Conservation (phyloP, 495 filamentous ascomycete species). For the Echria macrotheca region DNA sequence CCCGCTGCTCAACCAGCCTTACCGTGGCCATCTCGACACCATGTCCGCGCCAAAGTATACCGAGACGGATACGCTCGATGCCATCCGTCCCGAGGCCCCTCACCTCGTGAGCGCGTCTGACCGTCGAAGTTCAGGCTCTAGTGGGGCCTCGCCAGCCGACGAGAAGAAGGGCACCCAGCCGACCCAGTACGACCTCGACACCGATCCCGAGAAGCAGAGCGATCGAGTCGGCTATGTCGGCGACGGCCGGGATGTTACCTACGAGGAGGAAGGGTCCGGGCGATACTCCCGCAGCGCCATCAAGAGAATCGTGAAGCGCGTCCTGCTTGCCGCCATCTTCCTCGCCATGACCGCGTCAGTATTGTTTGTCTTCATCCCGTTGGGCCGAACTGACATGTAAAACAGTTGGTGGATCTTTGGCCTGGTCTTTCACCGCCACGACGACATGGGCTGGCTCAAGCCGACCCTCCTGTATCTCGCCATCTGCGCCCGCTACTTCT, state of each 20-base stretch:
- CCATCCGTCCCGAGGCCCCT: constrained; percentile 3
- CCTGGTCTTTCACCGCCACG: constrained; percentile 65
- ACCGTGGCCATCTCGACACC: too few species aligned
- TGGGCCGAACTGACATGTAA: not conserved
- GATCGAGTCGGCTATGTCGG: constrained; percentile 19
- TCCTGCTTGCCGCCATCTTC: constrained; percentile 12
- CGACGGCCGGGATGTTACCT: not conserved
- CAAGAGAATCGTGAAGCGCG: not conserved
- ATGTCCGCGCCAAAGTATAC: too few species aligned
- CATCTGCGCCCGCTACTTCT: constrained; percentile 67
- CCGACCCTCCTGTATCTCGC: constrained; percentile 77
- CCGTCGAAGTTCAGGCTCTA: constrained; percentile 1
- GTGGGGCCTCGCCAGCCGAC: not conserved
- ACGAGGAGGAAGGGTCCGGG: not conserved
- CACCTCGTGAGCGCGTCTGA: not conserved
- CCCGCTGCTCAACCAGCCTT: not conserved
- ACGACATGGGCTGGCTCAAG: constrained; percentile 75
- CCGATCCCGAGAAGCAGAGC: constrained; percentile 25
- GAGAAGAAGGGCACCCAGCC: constrained; percentile 7
- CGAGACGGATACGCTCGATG: too few species aligned
- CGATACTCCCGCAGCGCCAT: not conserved
- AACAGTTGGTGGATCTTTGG: constrained; percentile 76
- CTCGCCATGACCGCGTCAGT: constrained; percentile 24
- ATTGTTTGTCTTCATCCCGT: too few species aligned
- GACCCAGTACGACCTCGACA: constrained; percentile 12